Evolutionary conservation across 352 stramenopile genomes (phyloP).

Genomic region (Discostella stelligera): DNA sequence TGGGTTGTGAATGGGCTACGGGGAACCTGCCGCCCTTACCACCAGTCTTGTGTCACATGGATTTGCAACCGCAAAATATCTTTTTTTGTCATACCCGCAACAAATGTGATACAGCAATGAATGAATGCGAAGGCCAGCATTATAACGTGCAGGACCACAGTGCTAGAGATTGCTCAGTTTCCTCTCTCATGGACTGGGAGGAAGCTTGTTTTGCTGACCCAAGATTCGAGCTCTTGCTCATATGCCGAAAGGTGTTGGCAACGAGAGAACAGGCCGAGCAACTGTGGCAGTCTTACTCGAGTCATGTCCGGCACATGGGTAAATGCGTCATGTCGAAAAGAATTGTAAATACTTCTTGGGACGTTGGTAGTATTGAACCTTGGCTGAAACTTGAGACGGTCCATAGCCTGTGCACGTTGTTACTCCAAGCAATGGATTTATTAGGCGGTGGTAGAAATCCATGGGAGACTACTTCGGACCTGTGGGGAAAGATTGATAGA

Average conservation of each 20-base stretch:
- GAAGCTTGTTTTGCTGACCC: slow-evolving; percentile 74
- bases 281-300: slow-evolving; percentile 63
- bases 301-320: slow-evolving; percentile 25
- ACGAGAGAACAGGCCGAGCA: slow-evolving; percentile 61
- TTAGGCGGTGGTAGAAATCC: slow-evolving; percentile 61
- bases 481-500: slow-evolving; percentile 67
- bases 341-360: slow-evolving; percentile 2
- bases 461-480: slow-evolving; percentile 74
- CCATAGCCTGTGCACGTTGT: slow-evolving; percentile 64
- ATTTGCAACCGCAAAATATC: slow-evolving; percentile 81
- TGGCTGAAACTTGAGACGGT: slow-evolving; percentile 79
- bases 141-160: neutral
- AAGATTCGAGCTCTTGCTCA: slow-evolving; percentile 74
- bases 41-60: slow-evolving; percentile 72
- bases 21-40: slow-evolving; percentile 30
- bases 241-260: slow-evolving; percentile 75
- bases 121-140: neutral
- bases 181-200: slow-evolving; percentile 78
- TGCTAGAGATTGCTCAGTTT: slow-evolving; percentile 23
- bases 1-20: slow-evolving; percentile 35
- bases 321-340: neutral
- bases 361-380: slow-evolving; percentile 66
- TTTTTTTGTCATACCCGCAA: slow-evolving; percentile 43
- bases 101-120: neutral
- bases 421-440: slow-evolving; percentile 66